phyloP scores from a whole-genome alignment of 768 basidiomycete species.

The Kwoniella botswanensis region DNA sequence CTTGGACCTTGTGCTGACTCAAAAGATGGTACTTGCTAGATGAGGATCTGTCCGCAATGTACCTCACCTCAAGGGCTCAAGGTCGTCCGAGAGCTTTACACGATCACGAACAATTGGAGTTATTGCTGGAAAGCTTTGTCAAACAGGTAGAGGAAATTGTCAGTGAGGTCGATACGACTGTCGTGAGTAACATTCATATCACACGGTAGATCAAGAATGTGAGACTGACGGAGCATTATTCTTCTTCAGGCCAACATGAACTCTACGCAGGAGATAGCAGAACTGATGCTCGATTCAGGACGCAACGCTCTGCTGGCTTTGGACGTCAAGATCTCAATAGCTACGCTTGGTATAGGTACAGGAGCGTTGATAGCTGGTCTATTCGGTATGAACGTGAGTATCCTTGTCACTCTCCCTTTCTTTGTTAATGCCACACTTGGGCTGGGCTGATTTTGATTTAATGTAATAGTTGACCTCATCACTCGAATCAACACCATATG shows the following conservation, averaged over 20 bases:
- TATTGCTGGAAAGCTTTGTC: slow-evolving; percentile 89
- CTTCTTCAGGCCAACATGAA: slow-evolving; percentile 78
- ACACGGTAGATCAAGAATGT: too few relatives aligned
- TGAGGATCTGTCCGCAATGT: slow-evolving; percentile 94
- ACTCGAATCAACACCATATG: slow-evolving; percentile 73
- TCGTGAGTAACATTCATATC: slow-evolving; percentile 62
- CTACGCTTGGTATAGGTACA: slow-evolving; percentile 87
- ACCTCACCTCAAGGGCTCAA: slow-evolving; percentile 82
- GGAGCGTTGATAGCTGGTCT: slow-evolving; percentile 88
- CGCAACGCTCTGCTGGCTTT: slow-evolving; percentile 88
- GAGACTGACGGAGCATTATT: not conserved
- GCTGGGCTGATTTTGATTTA: not conserved
- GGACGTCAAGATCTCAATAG: slow-evolving; percentile 94
- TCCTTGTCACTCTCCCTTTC: not conserved
- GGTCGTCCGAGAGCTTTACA: slow-evolving; percentile 66
- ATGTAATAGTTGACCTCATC: slow-evolving; percentile 69
- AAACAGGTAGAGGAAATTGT: slow-evolving; percentile 98
- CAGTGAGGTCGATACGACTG: slow-evolving; percentile 85
- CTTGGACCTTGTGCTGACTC: not conserved
- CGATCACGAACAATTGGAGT: slow-evolving; percentile 92
- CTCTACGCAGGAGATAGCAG: slow-evolving; percentile 97
- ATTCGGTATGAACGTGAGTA: slow-evolving; percentile 95
- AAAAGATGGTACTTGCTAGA: slow-evolving; percentile 62
- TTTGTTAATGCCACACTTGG: not conserved
- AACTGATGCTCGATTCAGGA: slow-evolving; percentile 93